Evolutionary conservation across 495 filamentous ascomycete genomes (phyloP), one percentile per base, ranked within the genome.

Genomic region (Delitschia confertaspora): DNA sequence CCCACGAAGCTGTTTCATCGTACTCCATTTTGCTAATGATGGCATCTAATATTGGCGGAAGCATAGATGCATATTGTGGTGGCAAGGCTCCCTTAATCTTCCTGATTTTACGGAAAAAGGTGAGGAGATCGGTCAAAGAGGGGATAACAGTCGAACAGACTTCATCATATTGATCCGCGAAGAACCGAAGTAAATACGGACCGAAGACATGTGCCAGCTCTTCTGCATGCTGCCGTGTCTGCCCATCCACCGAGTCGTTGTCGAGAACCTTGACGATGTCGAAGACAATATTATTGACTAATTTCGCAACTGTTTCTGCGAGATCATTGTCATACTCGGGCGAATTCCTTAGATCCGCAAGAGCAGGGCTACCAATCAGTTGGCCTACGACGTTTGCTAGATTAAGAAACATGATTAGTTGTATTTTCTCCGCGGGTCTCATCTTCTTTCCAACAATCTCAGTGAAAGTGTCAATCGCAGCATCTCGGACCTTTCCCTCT

Each of bases 361-460:
- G 67, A 2, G 85, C 76, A 9, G 85, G 82, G 56, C 83, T 93
- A 36, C 74, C 74, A 40, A 89, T 75, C 7, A 96, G 76, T 59
- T 91, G 81, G 3, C 76, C 72, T 25, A 95, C 73, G 55, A 95
- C 86, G 27, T 78, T 76, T 30, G 75, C 76, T 22, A 96, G 72
- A 57, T 89, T 91, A 48, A 99, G 71, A 63, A 93, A 89, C 16
- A 75, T 65, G 47, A 99, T 93, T 75, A 99, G 79, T 47, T 93
- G 81, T 24, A 89, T 76, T 70, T 99, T 99, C 65, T 96, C 88
- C 23, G 72, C 68, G 2, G 86, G 68, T 57, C 83, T 85, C 91
- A 99, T 99, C 68, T 95, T 96, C 71, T 99, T 99, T 56, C 79
- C 82, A 34, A 94, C 81, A 46, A 94, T 93, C 64, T 96, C 88